These are phyloP conservation scores for Helicostylum pulchrum DNA, from an alignment of 192 early-diverging fungal species.

Conservation along the genomic window DNA sequence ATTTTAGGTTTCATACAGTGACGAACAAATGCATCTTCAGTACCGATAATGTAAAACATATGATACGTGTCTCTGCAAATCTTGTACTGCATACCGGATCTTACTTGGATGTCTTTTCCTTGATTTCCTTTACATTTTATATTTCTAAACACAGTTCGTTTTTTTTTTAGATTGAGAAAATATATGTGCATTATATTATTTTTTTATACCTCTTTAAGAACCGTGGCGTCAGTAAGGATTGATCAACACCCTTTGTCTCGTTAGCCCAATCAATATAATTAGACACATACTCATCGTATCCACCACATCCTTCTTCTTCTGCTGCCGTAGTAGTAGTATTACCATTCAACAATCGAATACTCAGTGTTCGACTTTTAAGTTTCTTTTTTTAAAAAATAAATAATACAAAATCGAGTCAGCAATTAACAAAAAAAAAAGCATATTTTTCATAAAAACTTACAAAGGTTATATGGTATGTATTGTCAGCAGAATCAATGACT, in stretches of 20 bases:
- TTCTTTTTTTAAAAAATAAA: slow-evolving; percentile 13
- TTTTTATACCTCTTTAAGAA: slow-evolving; percentile 19
- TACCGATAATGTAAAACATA: slow-evolving; percentile 91
- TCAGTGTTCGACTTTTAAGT: slow-evolving; percentile 8
- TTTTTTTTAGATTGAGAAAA: not conserved
- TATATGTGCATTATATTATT: not conserved
- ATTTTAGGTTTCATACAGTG: slow-evolving; percentile 1
- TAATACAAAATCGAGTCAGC: too few relatives aligned
- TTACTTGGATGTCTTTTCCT: slow-evolving; percentile 52
- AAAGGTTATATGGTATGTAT: slow-evolving; percentile 4
- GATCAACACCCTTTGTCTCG: slow-evolving; percentile 21
- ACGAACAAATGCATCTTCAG: slow-evolving; percentile 66
- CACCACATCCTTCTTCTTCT: slow-evolving; percentile 9
- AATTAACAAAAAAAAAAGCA: too few relatives aligned
- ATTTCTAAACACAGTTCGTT: slow-evolving; percentile 1
- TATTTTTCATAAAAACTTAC: not conserved
- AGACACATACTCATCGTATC: slow-evolving; percentile 26
- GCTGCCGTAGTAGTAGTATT: not conserved
- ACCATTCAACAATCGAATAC: slow-evolving; percentile 23
- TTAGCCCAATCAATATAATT: slow-evolving; percentile 31
- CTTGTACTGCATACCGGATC: slow-evolving; percentile 88
- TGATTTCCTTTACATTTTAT: slow-evolving; percentile 4
- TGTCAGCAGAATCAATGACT: slow-evolving; percentile 6
- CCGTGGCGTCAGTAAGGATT: slow-evolving; percentile 2
- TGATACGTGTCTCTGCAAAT: slow-evolving; percentile 97